phyloP scores from a whole-genome alignment of 345 rosid species.

The Murraya koenigii region DNA sequence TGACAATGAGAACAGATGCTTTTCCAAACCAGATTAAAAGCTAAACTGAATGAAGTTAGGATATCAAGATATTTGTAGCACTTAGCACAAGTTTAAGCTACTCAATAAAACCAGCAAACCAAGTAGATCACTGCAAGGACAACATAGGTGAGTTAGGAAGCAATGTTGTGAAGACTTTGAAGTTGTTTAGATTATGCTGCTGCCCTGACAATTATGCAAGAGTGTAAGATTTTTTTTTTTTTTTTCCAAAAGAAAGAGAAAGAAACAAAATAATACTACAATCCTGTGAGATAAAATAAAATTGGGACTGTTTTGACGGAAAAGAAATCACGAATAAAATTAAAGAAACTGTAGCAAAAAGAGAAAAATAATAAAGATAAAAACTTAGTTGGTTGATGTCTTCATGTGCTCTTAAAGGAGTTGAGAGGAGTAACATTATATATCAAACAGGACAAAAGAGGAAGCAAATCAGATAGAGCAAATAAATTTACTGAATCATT shows the following conservation, averaged over 20 bases:
- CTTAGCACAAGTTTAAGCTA: neutral
- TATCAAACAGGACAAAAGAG: neutral
- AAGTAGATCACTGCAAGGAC: neutral
- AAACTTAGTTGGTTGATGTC: neutral
- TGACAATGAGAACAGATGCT: neutral
- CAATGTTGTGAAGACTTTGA: neutral
- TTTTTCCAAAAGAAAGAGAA: accelerated
- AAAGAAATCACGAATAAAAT: neutral
- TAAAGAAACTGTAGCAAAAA: neutral
- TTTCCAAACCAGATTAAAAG: neutral
- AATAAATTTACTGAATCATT: neutral
- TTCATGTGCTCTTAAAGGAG: neutral
- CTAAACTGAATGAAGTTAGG: neutral
- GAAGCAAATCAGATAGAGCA: neutral
- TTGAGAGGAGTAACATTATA: neutral
- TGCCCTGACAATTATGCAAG: neutral
- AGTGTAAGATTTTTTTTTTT: neutral
- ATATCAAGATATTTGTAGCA: neutral
- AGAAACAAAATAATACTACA: no score
- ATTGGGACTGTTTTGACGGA: neutral
- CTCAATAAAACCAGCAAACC: neutral
- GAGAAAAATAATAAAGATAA: neutral
- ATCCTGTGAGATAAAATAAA: neutral
- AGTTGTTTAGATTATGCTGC: neutral
- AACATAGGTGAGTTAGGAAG: neutral